Conservation (phyloP, 2,329 filamentous ascomycete species). For the Drechslerella dactyloides region DNA sequence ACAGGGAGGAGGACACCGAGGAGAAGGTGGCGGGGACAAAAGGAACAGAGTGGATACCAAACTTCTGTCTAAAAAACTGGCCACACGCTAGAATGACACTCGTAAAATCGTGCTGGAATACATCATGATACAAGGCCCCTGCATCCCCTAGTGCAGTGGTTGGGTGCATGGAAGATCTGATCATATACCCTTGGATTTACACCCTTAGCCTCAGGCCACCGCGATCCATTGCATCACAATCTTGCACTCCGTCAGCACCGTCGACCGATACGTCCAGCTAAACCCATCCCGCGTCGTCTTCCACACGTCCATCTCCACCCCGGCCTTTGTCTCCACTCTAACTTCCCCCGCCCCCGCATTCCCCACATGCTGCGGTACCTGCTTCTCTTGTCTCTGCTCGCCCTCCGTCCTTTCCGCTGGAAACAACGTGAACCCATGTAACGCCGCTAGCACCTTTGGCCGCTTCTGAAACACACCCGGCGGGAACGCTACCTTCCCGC, state of each 20-base stretch:
- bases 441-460: slow-evolving; percentile 39
- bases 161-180: background rate
- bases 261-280: slow-evolving; percentile 25
- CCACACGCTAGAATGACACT: no score
- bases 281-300: slow-evolving; percentile 44
- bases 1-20: no score
- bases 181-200: no score
- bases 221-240: slow-evolving; percentile 48
- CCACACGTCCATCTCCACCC: slow-evolving; percentile 32
- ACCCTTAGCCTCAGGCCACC: slow-evolving; percentile 28
- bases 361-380: background rate
- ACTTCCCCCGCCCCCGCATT: background rate
- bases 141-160: background rate
- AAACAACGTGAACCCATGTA: slow-evolving; percentile 34
- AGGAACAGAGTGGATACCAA: no score
- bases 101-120: background rate
- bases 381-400: background rate
- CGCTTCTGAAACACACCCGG: slow-evolving; percentile 29
- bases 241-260: slow-evolving; percentile 41
- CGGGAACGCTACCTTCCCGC: slow-evolving; percentile 39
- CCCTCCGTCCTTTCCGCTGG: slow-evolving; percentile 17
- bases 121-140: slow-evolving; percentile 1
- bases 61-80: no score
- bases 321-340: slow-evolving; percentile 4
- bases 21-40: no score